phyloP scores from a whole-genome alignment of 2,329 filamentous ascomycete species.

The Davidsoniella neocaledoniae region DNA sequence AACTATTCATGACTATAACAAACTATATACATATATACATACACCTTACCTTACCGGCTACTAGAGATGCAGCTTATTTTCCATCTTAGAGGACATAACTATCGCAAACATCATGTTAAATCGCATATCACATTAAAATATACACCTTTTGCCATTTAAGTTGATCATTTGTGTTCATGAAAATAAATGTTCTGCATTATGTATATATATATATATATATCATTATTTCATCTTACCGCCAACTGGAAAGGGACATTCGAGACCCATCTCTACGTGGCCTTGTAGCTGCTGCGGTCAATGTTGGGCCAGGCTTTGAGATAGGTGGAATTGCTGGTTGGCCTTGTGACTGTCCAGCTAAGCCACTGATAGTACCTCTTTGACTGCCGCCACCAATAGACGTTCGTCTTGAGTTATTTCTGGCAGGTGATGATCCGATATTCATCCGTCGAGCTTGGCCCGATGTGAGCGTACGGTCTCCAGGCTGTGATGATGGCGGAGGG shows the following conservation, averaged over 20 bases:
- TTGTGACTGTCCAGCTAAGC: constrained; percentile 15
- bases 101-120: too few species aligned
- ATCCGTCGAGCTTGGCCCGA: constrained; percentile 40
- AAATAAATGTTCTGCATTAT: neutral
- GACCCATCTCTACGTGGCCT: neutral
- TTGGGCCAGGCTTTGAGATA: neutral
- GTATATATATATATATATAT: neutral
- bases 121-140: too few species aligned
- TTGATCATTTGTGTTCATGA: neutral
- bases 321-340: neutral
- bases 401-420: constrained; percentile 23
- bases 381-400: constrained; percentile 15
- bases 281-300: neutral
- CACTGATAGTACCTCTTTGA: constrained; percentile 24
- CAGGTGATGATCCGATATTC: constrained; percentile 28
- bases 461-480: constrained; percentile 25
- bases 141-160: too few species aligned
- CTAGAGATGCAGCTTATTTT: too few species aligned
- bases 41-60: too few species aligned
- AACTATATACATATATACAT: too few species aligned
- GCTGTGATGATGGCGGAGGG: constrained; percentile 26
- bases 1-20: too few species aligned
- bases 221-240: neutral
- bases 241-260: neutral
- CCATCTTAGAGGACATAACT: too few species aligned